Evolutionary conservation across 139 green algal genomes (phyloP), one percentile per base, ranked within the genome.

Genomic region (Asterochloris sp.): DNA sequence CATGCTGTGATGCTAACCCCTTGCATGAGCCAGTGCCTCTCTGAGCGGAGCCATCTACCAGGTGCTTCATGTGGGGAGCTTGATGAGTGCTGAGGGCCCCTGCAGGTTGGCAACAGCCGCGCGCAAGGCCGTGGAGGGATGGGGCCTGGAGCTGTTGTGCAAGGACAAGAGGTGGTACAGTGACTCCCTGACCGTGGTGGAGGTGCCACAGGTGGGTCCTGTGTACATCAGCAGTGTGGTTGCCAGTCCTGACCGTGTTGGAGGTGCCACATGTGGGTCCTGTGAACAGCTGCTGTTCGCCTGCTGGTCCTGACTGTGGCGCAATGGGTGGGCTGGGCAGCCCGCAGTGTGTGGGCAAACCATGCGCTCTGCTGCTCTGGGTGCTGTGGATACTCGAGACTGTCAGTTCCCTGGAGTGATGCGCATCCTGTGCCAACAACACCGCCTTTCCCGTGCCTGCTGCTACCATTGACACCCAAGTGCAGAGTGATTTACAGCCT

Each of bases 121-220:
- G 11, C 88, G 96, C 21, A 87, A 86, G 26, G 97, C 96, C 2
- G 96, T 97, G 10, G 89, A 89, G 38, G 96, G 90, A 14, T 99
- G 96, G 96, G 96, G 96, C 47, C 85, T 99, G 77, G 83, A 98
- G 87, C 91, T 95, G 83, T 90, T 98, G 47, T 99, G 96, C 86
- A 96, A 95, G 83, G 83, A 97, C 68, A 87, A 89, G 0, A 73
- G 98, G 78, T 98, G 95, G 93, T 84, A 93, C 68, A 95, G 85
- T 68, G 94, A 99, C 90, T 94, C 91, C 14, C 89, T 99, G 63
- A 98, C 97, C 12, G 96, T 99, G 15, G 88, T 99, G 13, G 88
- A 98, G 90, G 87, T 89, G 26, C 96, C 96, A 15, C 80, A 89
- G 78, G 79, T 83, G 13, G 38, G 60, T 47, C 21, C 26, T 12